phyloP scores from a whole-genome alignment of 2,329 filamentous ascomycete genomes.

The Curvularia eragrostidis region DNA sequence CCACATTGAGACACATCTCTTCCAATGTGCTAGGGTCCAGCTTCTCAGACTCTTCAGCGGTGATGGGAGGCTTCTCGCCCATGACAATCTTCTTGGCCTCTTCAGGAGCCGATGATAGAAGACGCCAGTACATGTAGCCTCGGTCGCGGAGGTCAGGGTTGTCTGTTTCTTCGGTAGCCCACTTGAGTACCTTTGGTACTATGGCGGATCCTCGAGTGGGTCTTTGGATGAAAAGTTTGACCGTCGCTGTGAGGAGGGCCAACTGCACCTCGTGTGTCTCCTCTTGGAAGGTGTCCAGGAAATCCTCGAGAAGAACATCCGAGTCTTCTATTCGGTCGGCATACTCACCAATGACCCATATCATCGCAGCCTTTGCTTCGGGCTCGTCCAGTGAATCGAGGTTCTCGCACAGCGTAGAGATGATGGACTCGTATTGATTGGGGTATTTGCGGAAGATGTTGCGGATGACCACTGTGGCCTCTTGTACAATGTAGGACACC shows the following conservation, averaged over 20 bases:
- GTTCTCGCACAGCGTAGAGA: constrained; percentile 92
- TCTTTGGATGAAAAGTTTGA: constrained; percentile 96
- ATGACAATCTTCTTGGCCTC: constrained; percentile 89
- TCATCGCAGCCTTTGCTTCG: constrained; percentile 97
- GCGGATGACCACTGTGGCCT: constrained; percentile 96
- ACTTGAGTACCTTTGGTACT: constrained; percentile 93
- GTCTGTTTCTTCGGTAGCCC: constrained; percentile 99
- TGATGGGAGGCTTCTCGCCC: constrained; percentile 96
- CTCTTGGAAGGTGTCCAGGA: constrained; percentile 90
- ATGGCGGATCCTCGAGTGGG: constrained; percentile 93
- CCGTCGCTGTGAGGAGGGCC: constrained; percentile 90
- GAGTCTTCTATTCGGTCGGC: constrained; percentile 97
- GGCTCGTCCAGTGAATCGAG: constrained; percentile 96
- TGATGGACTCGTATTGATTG: constrained; percentile 98
- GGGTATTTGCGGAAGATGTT: constrained; percentile 99
- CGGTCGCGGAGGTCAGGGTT: constrained; percentile 95
- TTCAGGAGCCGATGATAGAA: constrained; percentile 89
- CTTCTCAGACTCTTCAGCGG: constrained; percentile 87
- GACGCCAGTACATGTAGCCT: constrained; percentile 99
- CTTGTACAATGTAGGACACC: constrained; percentile 97
- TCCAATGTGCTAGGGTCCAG: constrained; percentile 90
- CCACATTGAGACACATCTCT: constrained; percentile 96
- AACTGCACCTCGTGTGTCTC: constrained; percentile 96
- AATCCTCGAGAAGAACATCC: constrained; percentile 91
- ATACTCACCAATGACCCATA: constrained; percentile 99